Percentiles rank a stretch among this genome's conserved stretches.
phyloP scores from a whole-genome alignment of 2,329 filamentous ascomycete species.

The Phialemonium atrogriseum region DNA sequence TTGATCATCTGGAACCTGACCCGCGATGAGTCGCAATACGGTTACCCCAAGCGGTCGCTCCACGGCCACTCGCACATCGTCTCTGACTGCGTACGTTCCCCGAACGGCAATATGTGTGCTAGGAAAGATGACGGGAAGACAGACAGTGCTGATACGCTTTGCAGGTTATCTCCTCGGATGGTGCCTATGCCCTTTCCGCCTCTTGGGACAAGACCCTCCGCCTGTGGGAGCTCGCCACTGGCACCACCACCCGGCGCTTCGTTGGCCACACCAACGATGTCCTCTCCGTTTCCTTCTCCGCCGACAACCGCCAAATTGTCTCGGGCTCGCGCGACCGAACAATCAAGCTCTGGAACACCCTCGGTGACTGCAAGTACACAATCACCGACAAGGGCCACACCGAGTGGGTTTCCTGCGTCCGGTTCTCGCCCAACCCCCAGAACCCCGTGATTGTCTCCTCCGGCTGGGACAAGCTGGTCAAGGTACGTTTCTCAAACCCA shows the following conservation, averaged over 20 bases:
- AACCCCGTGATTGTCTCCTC: slow-evolving; percentile 99
- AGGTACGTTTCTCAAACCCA: slow-evolving; percentile 58
- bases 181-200: slow-evolving; percentile 95
- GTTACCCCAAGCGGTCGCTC: slow-evolving; percentile 97
- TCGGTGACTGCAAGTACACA: slow-evolving; percentile 99
- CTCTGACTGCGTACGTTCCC: slow-evolving; percentile 89
- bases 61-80: slow-evolving; percentile 99
- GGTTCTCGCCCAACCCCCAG: slow-evolving; percentile 99
- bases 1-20: slow-evolving; percentile 99
- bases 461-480: slow-evolving; percentile 99
- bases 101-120: slow-evolving; percentile 5
- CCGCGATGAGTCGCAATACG: slow-evolving; percentile 95
- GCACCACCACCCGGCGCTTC: slow-evolving; percentile 95
- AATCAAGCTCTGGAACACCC: slow-evolving; percentile 99
- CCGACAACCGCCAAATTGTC: slow-evolving; percentile 99
- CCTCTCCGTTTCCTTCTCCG: slow-evolving; percentile 98
- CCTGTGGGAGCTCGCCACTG: slow-evolving; percentile 97
- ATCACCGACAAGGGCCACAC: slow-evolving; percentile 99
- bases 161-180: slow-evolving; percentile 98
- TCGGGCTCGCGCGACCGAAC: slow-evolving; percentile 96
- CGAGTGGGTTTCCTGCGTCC: slow-evolving; percentile 99
- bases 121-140: slow-evolving; percentile 15
- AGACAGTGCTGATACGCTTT: slow-evolving; percentile 27
- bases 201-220: slow-evolving; percentile 99
- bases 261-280: slow-evolving; percentile 99